Percentiles rank a stretch among this genome's conserved stretches.
phyloP scores from a whole-genome alignment of 2,329 filamentous ascomycete genomes.

The Talaromyces islandicus region DNA sequence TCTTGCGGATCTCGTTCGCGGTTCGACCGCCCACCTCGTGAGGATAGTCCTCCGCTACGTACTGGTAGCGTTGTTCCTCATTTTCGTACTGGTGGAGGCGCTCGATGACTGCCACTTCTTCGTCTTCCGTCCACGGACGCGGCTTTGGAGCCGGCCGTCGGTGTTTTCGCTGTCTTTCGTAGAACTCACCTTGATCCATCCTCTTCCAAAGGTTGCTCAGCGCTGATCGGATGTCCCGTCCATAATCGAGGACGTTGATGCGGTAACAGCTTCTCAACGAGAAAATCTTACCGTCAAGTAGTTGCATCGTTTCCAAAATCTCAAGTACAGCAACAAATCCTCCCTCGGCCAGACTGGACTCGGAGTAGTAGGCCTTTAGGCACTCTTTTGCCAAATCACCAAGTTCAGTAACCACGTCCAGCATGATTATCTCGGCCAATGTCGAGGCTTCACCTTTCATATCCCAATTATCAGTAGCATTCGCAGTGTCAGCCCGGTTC shows the following conservation, averaged over 20 bases:
- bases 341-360: constrained; percentile 9
- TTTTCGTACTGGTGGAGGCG: constrained; percentile 20
- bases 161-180: background rate
- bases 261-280: constrained; percentile 7
- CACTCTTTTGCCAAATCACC: constrained; percentile 14
- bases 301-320: constrained; percentile 14
- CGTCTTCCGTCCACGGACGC: constrained; percentile 17
- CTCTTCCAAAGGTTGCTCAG: constrained; percentile 13
- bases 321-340: constrained; percentile 14
- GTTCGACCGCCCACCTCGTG: constrained; percentile 13
- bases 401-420: constrained; percentile 14
- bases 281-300: constrained; percentile 13
- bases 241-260: constrained; percentile 7
- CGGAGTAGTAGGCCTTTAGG: constrained; percentile 16
- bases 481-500: background rate
- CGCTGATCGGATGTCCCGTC: constrained; percentile 5
- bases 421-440: constrained; percentile 17
- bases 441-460: constrained; percentile 3
- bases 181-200: background rate
- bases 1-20: constrained; percentile 13
- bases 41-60: constrained; percentile 6
- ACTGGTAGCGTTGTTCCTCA: background rate
- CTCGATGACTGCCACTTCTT: constrained; percentile 18
- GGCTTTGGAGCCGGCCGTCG: background rate
- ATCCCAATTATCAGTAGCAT: background rate